Conservation (phyloP, 164 flowering plant species). For the Chimonanthus salicifolius region DNA sequence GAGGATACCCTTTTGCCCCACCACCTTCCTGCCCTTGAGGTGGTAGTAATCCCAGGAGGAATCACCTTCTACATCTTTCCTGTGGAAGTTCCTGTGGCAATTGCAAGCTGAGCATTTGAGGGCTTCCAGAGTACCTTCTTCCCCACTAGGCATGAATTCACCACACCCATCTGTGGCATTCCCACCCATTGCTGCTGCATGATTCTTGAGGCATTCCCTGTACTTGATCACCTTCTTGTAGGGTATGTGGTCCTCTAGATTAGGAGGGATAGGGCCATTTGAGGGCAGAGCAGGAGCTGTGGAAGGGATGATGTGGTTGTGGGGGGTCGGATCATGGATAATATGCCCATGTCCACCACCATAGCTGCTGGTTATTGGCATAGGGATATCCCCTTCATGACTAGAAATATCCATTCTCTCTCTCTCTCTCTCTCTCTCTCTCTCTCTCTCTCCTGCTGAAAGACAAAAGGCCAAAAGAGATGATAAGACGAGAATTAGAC, state of each 20-base stretch:
- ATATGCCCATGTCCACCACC: conserved; percentile 33
- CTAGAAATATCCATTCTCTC: conserved; percentile 40
- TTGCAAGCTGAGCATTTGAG: conserved; percentile 83
- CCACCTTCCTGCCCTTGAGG: conserved; percentile 38
- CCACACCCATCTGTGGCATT: conserved; percentile 91
- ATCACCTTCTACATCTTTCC: conserved; percentile 56
- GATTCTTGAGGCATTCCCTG: conserved; percentile 83
- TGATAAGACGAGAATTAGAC: conserved; percentile 2
- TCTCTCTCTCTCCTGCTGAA: conserved; percentile 14
- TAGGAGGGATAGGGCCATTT: conserved; percentile 21
- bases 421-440: conserved; percentile 6
- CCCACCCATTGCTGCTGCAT: conserved; percentile 88
- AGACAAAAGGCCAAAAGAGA: conserved; percentile 27
- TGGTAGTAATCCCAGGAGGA: conserved; percentile 27
- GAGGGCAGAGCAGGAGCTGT: conserved; percentile 18
- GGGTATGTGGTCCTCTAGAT: conserved; percentile 15
- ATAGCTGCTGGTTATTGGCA: conserved; percentile 50
- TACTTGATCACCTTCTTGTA: conserved; percentile 45
- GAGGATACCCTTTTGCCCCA: conserved; percentile 32
- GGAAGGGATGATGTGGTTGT: conserved; percentile 31
- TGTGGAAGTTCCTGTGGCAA: conserved; percentile 93
- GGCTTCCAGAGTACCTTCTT: conserved; percentile 65
- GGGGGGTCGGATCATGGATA: conserved; percentile 36
- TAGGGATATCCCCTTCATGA: conserved; percentile 54
- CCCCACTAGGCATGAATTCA: conserved; percentile 85